Conservation (phyloP, 805 yeast species). For the Pichia gijzeniarum region DNA sequence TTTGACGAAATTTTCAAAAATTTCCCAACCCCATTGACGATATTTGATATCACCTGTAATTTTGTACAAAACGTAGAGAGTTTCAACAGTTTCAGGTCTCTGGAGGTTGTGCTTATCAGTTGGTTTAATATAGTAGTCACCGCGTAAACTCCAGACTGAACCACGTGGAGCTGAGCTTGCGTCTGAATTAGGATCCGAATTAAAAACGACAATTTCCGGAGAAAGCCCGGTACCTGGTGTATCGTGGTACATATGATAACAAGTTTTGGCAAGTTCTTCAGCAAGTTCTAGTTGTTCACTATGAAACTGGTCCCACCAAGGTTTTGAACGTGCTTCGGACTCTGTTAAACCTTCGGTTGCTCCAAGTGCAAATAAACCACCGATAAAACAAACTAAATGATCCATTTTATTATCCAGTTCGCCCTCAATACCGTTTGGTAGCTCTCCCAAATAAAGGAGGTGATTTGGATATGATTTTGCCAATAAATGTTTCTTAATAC, state of each 20-base stretch:
- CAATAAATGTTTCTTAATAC: slow-evolving; percentile 65
- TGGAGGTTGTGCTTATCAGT: slow-evolving; percentile 79
- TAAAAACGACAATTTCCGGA: slow-evolving; percentile 87
- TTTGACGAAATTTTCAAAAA: slow-evolving; percentile 62
- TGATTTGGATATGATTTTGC: slow-evolving; percentile 54
- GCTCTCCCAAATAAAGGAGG: slow-evolving; percentile 70
- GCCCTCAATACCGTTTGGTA: slow-evolving; percentile 59
- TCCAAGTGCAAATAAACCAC: slow-evolving; percentile 83
- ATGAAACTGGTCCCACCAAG: slow-evolving; percentile 51
- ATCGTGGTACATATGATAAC: slow-evolving; percentile 78
- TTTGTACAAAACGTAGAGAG: slow-evolving; percentile 72
- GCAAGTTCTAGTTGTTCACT: slow-evolving; percentile 65
- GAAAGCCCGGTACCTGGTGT: slow-evolving; percentile 67
- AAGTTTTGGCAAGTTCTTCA: slow-evolving; percentile 68
- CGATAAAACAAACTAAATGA: slow-evolving; percentile 86
- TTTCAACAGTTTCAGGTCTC: slow-evolving; percentile 91
- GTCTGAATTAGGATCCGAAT: slow-evolving; percentile 38
- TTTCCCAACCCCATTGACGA: slow-evolving; percentile 86
- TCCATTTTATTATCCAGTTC: slow-evolving; percentile 73
- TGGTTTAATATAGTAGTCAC: slow-evolving; percentile 53
- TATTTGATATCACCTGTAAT: slow-evolving; percentile 75
- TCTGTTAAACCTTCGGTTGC: slow-evolving; percentile 71
- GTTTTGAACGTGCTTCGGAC: slow-evolving; percentile 45
- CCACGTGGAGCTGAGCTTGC: neutral
- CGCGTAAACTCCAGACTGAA: slow-evolving; percentile 1